phyloP scores from a whole-genome alignment of 805 yeast genomes.

The Ogataea ganodermae region DNA sequence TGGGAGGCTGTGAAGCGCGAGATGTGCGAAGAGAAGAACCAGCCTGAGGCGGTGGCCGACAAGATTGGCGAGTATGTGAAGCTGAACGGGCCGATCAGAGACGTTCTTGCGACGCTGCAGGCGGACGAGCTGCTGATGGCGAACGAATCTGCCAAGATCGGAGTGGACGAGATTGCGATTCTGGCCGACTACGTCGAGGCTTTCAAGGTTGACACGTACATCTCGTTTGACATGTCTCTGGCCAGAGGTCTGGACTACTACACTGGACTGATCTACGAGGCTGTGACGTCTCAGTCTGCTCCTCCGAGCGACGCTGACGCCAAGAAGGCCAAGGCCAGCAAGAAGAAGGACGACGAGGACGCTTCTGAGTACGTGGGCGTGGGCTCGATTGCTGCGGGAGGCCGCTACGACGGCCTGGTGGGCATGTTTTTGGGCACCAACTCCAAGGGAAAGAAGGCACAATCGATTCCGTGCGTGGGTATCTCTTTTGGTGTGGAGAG shows the following conservation, averaged over 20 bases:
- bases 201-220: slow-evolving; percentile 63
- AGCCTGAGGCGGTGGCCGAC: slow-evolving; percentile 90
- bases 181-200: slow-evolving; percentile 81
- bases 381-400: slow-evolving; percentile 98
- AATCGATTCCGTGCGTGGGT: slow-evolving; percentile 95
- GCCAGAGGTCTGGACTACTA: slow-evolving; percentile 98
- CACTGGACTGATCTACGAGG: slow-evolving; percentile 96
- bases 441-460: slow-evolving; percentile 65
- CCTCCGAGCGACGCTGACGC: slow-evolving; percentile 83
- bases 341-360: slow-evolving; percentile 67
- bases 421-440: slow-evolving; percentile 91
- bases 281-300: slow-evolving; percentile 94
- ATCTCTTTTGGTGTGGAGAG: slow-evolving; percentile 97
- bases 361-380: slow-evolving; percentile 97
- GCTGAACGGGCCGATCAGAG: slow-evolving; percentile 73
- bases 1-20: slow-evolving; percentile 94
- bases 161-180: slow-evolving; percentile 76
- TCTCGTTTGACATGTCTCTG: slow-evolving; percentile 88
- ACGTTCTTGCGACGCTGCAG: slow-evolving; percentile 56
- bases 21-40: slow-evolving; percentile 89
- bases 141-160: slow-evolving; percentile 75
- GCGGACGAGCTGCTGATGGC: slow-evolving; percentile 57
- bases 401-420: slow-evolving; percentile 93
- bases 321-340: slow-evolving; percentile 48
- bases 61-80: slow-evolving; percentile 89